Evolutionary conservation across 805 yeast species (phyloP).

Genomic region (Helenozyma rhizophorensis): DNA sequence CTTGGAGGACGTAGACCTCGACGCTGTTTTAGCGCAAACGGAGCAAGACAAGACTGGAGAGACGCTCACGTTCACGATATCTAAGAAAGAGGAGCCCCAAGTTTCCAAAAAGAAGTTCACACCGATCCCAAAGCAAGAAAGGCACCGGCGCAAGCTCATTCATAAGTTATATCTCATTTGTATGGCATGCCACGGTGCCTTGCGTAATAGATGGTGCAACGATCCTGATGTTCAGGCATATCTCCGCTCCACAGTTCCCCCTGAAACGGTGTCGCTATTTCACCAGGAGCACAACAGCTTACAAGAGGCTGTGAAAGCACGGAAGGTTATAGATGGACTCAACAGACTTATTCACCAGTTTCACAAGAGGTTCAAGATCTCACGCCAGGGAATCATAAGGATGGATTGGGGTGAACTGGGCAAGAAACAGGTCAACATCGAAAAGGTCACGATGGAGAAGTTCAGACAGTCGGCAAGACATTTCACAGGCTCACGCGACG

Average conservation of each 20-base stretch:
- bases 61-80: slow-evolving; percentile 14
- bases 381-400: slow-evolving; percentile 32
- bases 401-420: slow-evolving; percentile 33
- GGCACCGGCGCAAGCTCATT: slow-evolving; percentile 43
- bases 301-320: slow-evolving; percentile 42
- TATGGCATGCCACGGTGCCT: slow-evolving; percentile 62
- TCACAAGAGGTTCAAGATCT: slow-evolving; percentile 49
- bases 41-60: slow-evolving; percentile 1
- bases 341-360: slow-evolving; percentile 62
- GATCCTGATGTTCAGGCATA: slow-evolving; percentile 36
- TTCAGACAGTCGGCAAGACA: slow-evolving; percentile 42
- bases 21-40: slow-evolving; percentile 5
- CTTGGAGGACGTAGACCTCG: slow-evolving; percentile 28
- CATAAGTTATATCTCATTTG: slow-evolving; percentile 58
- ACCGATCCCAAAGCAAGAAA: slow-evolving; percentile 52
- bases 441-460: slow-evolving; percentile 29
- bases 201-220: slow-evolving; percentile 74
- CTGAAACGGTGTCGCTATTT: slow-evolving; percentile 41
- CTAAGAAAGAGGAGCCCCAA: slow-evolving; percentile 9
- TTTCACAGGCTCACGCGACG: slow-evolving; percentile 68
- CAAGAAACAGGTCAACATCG: slow-evolving; percentile 9
- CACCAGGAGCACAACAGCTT: slow-evolving; percentile 17
- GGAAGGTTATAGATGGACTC: slow-evolving; percentile 75
- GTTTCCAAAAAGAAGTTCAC: slow-evolving; percentile 23
- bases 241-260: slow-evolving; percentile 47